These are phyloP conservation scores for Ascomycota sp. DNA, from an alignment of 2,329 filamentous ascomycete genomes.

Conservation along the genomic window DNA sequence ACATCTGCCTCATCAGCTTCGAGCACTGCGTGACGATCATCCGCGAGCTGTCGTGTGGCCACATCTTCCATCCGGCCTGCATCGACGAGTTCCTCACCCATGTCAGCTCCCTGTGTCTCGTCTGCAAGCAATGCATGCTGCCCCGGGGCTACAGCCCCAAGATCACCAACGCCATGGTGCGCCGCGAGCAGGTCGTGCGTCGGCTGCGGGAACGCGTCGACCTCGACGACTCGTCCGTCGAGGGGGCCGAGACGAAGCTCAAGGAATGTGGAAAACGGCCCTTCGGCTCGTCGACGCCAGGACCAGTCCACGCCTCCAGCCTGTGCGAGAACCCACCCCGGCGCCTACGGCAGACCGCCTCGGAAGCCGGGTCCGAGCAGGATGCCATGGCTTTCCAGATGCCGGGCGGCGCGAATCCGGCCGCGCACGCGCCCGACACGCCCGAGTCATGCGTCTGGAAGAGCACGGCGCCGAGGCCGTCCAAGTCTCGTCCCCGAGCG, in stretches of 20 bases:
- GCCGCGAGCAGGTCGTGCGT: constrained; percentile 52
- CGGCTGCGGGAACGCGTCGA: constrained; percentile 33
- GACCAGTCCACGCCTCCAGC: not conserved
- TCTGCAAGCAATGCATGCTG: constrained; percentile 73
- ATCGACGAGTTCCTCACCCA: constrained; percentile 67
- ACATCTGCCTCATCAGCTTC: constrained; percentile 80
- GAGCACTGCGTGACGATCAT: constrained; percentile 41
- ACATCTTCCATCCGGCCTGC: constrained; percentile 85
- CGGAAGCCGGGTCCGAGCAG: not conserved
- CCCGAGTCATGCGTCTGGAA: constrained; percentile 1
- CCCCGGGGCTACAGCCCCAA: constrained; percentile 45
- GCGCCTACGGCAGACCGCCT: too few relatives aligned
- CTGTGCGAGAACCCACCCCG: constrained; percentile 1
- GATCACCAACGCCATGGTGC: constrained; percentile 74
- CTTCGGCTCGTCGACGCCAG: constrained; percentile 8
- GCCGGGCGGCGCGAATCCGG: too few relatives aligned
- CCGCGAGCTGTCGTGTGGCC: constrained; percentile 69
- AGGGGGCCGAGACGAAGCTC: constrained; percentile 13
- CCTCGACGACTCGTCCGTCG: constrained; percentile 16
- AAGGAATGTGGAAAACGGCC: constrained; percentile 16
- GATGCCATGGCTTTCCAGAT: too few relatives aligned
- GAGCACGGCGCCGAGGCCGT: too few relatives aligned
- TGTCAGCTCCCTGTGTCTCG: constrained; percentile 70
- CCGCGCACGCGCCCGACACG: constrained; percentile 3
- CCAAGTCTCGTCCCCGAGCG: constrained; percentile 9